A percentile compares a stretch with the other conserved stretches of the same genome.
These are phyloP conservation scores for Tetracladium setigerum DNA, from an alignment of 495 filamentous ascomycete species.

Conservation along the genomic window DNA sequence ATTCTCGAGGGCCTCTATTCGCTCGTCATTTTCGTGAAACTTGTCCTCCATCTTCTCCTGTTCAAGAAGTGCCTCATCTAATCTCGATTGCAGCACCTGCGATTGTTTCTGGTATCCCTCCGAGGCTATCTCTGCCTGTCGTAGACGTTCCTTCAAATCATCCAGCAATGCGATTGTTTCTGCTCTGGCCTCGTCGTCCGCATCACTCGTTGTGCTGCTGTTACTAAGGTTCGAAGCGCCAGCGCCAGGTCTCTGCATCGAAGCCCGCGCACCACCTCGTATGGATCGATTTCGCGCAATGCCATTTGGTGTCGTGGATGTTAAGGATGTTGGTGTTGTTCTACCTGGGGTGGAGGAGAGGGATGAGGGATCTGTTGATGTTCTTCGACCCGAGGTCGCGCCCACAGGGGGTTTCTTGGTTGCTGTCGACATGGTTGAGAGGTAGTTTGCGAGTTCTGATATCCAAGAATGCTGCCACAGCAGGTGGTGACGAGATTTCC, in stretches of 20 bases:
- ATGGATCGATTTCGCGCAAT: slow-evolving; percentile 42
- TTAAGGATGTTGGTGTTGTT: slow-evolving; percentile 18
- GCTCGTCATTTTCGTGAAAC: slow-evolving; percentile 73
- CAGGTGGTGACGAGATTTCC: no score
- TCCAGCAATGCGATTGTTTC: slow-evolving; percentile 75
- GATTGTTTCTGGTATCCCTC: slow-evolving; percentile 79
- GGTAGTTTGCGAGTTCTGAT: not conserved
- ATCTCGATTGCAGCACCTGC: slow-evolving; percentile 73
- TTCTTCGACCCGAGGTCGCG: slow-evolving; percentile 10
- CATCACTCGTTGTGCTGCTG: slow-evolving; percentile 45
- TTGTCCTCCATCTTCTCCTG: slow-evolving; percentile 80
- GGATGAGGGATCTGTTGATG: slow-evolving; percentile 17
- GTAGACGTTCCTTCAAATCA: slow-evolving; percentile 72
- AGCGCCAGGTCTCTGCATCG: slow-evolving; percentile 48
- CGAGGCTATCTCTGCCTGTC: slow-evolving; percentile 69
- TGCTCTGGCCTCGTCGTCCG: slow-evolving; percentile 45
- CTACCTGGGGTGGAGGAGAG: slow-evolving; percentile 14
- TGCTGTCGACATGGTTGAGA: slow-evolving; percentile 17
- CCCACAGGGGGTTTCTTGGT: slow-evolving; percentile 18
- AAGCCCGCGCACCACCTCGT: slow-evolving; percentile 52
- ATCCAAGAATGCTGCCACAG: no score
- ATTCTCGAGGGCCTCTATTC: slow-evolving; percentile 68
- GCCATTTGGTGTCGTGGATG: slow-evolving; percentile 18
- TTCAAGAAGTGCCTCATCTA: slow-evolving; percentile 79
- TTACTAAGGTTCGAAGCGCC: slow-evolving; percentile 51